These are phyloP conservation scores for Wallacemonas rigidus DNA, from an alignment of 208 protist species.

Conservation along the genomic window DNA sequence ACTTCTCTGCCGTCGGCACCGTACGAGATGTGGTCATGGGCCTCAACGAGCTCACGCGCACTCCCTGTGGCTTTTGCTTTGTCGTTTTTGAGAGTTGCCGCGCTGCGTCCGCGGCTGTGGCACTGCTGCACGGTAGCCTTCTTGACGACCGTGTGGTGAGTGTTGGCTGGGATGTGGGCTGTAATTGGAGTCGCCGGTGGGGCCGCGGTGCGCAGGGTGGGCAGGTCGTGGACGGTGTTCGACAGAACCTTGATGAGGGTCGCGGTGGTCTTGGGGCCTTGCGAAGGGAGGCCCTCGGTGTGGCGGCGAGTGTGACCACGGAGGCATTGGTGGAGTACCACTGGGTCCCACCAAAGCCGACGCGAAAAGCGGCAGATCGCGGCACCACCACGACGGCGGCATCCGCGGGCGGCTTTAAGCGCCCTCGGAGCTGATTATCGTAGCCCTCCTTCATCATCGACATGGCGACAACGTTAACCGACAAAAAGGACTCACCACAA, in stretches of 20 bases:
- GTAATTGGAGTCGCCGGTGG: slow-evolving; percentile 72
- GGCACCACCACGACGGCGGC: not conserved
- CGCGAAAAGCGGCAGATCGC: slow-evolving; percentile 17
- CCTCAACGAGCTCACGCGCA: slow-evolving; percentile 92
- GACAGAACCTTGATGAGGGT: slow-evolving; percentile 89
- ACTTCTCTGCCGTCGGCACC: slow-evolving; percentile 94
- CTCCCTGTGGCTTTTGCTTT: slow-evolving; percentile 99
- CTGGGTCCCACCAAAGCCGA: slow-evolving; percentile 59
- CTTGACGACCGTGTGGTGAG: slow-evolving; percentile 83
- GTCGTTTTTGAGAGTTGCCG: slow-evolving; percentile 94
- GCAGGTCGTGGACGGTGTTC: slow-evolving; percentile 93
- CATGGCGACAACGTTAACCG: too few relatives aligned
- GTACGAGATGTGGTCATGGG: slow-evolving; percentile 98
- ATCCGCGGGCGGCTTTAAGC: slow-evolving; percentile 13
- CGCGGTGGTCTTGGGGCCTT: slow-evolving; percentile 91
- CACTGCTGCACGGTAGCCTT: slow-evolving; percentile 71
- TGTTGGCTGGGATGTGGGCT: slow-evolving; percentile 90
- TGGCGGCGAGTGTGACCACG: slow-evolving; percentile 45
- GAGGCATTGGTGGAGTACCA: slow-evolving; percentile 61
- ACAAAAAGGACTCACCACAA: too few relatives aligned
- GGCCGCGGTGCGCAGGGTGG: slow-evolving; percentile 84
- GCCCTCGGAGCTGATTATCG: not conserved
- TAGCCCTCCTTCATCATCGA: too few relatives aligned
- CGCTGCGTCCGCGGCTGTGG: slow-evolving; percentile 92
- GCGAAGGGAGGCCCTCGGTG: slow-evolving; percentile 66